A percentile compares a stretch with the other conserved stretches of the same genome.
Evolutionary conservation across 106 monocot genomes (phyloP).

Genomic region (Phalaenopsis aphrodite): DNA sequence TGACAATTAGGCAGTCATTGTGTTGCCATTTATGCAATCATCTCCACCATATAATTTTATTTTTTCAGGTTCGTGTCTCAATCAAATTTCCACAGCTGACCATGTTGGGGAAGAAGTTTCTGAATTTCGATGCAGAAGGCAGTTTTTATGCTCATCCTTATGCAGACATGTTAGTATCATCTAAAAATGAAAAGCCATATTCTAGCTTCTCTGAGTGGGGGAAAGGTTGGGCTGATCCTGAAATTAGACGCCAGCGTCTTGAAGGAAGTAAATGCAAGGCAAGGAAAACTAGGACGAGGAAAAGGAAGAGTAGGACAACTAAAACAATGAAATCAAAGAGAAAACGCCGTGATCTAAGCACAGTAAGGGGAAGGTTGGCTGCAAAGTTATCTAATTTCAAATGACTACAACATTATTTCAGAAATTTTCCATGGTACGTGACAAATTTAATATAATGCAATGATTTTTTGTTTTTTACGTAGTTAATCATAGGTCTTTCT

Average conservation of each 20-base stretch:
- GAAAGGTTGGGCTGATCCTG: slow-evolving; percentile 94
- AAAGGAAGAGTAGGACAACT: slow-evolving; percentile 17
- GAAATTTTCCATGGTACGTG: background rate
- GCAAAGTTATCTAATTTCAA: slow-evolving; percentile 40
- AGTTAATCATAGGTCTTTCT: background rate
- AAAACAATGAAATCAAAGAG: slow-evolving; percentile 14
- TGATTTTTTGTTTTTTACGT: background rate
- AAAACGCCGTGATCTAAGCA: slow-evolving; percentile 15
- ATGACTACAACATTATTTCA: background rate
- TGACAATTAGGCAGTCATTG: no score
- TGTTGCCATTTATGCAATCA: no score
- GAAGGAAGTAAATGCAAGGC: slow-evolving; percentile 19
- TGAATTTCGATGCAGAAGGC: slow-evolving; percentile 24
- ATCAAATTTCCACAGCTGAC: slow-evolving; percentile 64
- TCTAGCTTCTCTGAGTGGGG: slow-evolving; percentile 81
- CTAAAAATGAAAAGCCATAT: slow-evolving; percentile 21
- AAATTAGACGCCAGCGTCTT: slow-evolving; percentile 69
- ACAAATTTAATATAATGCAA: background rate
- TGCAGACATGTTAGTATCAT: slow-evolving; percentile 63
- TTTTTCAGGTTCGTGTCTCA: slow-evolving; percentile 45
- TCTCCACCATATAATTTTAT: background rate
- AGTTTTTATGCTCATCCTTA: slow-evolving; percentile 46
- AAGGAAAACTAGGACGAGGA: slow-evolving; percentile 19
- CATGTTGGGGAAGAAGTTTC: slow-evolving; percentile 44
- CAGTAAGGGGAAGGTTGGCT: slow-evolving; percentile 56